A percentile compares a stretch with the other conserved stretches of the same genome.
phyloP scores from a whole-genome alignment of 345 rosid species.

The Schrenkiella parvula region DNA sequence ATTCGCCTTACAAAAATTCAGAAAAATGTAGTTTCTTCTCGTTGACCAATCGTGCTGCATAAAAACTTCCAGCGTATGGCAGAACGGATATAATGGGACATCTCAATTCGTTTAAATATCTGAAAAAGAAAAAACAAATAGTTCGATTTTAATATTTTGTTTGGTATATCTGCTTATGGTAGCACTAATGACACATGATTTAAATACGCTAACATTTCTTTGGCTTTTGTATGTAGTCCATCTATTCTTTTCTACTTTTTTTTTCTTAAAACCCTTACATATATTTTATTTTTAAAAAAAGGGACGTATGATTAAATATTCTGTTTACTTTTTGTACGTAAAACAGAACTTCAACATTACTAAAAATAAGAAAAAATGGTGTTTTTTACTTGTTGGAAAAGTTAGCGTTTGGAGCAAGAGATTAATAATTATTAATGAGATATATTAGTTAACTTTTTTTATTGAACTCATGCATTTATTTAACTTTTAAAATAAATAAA shows the following conservation, averaged over 20 bases:
- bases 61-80: not conserved
- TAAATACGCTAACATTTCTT: constrained; percentile 15
- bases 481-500: no score
- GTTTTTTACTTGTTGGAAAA: constrained; percentile 8
- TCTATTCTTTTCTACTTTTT: not conserved
- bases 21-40: not conserved
- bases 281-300: not conserved
- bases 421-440: not conserved
- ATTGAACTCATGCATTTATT: not conserved
- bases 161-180: constrained; percentile 18
- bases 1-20: not conserved
- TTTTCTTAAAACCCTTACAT: not conserved
- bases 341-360: not conserved
- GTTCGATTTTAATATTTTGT: not conserved
- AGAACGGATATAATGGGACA: not conserved
- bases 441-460: not conserved
- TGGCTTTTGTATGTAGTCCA: not conserved
- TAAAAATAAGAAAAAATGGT: not conserved
- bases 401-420: not conserved
- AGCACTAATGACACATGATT: constrained; percentile 1
- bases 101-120: not conserved
- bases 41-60: constrained; percentile 1
- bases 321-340: not conserved
- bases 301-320: not conserved
- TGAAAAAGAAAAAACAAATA: not conserved